Evolutionary conservation across 129 eudicot species (phyloP).

Genomic region (Flaveria trinervia): DNA sequence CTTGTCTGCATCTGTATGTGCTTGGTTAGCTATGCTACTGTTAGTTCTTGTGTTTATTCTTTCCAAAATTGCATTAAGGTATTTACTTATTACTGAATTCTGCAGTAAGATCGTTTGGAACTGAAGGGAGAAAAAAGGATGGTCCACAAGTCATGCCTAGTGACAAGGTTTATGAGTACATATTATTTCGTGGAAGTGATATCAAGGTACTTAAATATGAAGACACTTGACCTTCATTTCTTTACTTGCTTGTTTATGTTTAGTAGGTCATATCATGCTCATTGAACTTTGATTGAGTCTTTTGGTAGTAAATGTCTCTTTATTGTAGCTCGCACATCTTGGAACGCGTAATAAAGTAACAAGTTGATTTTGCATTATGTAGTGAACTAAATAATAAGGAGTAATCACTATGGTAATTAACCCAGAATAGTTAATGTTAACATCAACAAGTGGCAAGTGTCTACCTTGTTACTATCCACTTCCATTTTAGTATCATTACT

Average conservation of each 20-base stretch:
- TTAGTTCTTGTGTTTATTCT: not conserved
- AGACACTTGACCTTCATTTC: conserved; percentile 13
- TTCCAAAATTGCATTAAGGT: conserved; percentile 10
- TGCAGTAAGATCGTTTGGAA: conserved; percentile 89
- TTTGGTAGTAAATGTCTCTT: conserved; percentile 1
- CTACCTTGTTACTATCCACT: not conserved
- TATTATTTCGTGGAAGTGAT: conserved; percentile 90
- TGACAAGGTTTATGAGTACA: conserved; percentile 87
- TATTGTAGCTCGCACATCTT: not conserved
- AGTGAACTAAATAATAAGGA: not conserved
- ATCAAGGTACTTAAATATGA: conserved; percentile 58
- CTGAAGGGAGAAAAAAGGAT: conserved; percentile 86
- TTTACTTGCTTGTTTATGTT: not conserved
- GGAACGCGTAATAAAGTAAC: conserved; percentile 8
- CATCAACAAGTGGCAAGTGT: not conserved
- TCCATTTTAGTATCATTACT: not conserved
- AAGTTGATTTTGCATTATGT: not conserved
- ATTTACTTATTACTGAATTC: conserved; percentile 17
- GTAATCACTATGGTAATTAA: conserved; percentile 2
- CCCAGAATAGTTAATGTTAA: not conserved
- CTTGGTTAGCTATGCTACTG: conserved; percentile 10
- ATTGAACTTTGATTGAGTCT: conserved; percentile 1
- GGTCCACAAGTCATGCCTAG: conserved; percentile 87
- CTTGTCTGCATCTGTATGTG: not conserved
- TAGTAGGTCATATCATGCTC: not conserved